Evolutionary conservation across 73 alveolate species (phyloP), one percentile per base, ranked within the genome.

Genomic region (Paramecium sonneborni): DNA sequence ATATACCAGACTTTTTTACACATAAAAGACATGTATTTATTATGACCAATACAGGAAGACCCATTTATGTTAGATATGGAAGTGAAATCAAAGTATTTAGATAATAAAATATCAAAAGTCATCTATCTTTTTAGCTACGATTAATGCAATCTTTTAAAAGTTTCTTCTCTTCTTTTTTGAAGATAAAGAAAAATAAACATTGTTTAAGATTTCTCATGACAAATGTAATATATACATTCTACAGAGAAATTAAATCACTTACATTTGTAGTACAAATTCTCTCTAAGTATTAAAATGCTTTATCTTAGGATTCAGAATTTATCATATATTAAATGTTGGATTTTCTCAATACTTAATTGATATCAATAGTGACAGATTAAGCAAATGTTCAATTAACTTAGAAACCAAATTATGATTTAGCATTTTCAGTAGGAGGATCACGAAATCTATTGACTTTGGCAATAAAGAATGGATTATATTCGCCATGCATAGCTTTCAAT

Each of bases 1-100:
- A 79, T 28, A 39, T 79, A 9, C 90, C 94, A 11, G 94, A 88
- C 20, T 88, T 69, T 62, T 69, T 69, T 57, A 72, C 76, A 21
- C 94, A 69, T 48, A 88, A 88, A 68, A 67, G 98, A 37, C 97
- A 95, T 86, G 95, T 93, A 91, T 93, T 93, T 68, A 95, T 95
- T 85, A 95, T 95, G 98, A 93, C 97, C 9, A 93, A 85, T 55
- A 96, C 97, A 26, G 98, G 98, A 26, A 93, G 97, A 28, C 98
- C 98, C 2, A 92, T 95, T 10, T 95, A 95, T 95, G 95, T 96
- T 14, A 76, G 97, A 92, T 95, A 95, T 95, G 98, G 98, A 1
- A 96, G 85, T 76, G 98, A 95, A 84, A 93, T 95, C 14, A 92
- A 93, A 94, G 93, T 93, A 92, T 76, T 90, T 76, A 82, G 92